Conservation (phyloP, 805 yeast genomes). For the Sugiyamaella qingdaonensis region DNA sequence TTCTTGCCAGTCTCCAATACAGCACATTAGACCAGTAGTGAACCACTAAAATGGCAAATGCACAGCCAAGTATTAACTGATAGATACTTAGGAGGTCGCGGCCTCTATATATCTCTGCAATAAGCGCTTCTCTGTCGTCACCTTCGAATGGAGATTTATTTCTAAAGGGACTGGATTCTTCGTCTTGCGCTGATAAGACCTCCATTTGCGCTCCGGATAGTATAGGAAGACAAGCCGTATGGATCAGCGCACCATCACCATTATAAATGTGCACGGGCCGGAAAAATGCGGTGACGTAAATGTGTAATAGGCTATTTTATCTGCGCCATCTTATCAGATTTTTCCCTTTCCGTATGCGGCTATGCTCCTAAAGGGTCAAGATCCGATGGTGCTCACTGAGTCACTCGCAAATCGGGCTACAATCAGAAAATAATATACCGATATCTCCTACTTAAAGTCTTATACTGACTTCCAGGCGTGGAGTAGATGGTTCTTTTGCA, state of each 20-base stretch:
- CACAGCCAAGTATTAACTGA: conserved; percentile 3
- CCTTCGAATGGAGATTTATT: conserved; percentile 8
- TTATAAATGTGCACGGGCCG: no score
- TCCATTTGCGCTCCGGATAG: no score
- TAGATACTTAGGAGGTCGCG: conserved; percentile 5
- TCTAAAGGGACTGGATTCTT: conserved; percentile 3
- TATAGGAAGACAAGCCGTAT: no score
- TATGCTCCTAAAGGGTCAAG: no score
- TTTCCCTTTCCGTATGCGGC: neutral
- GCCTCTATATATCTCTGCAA: conserved; percentile 9
- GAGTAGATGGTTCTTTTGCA: no score
- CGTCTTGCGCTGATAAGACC: neutral
- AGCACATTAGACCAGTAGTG: conserved; percentile 2
- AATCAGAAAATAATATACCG: no score
- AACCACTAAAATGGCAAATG: neutral
- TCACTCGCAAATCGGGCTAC: no score
- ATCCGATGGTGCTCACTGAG: no score
- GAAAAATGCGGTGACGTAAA: no score
- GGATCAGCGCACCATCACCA: no score
- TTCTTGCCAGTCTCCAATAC: neutral
- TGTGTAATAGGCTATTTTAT: neutral
- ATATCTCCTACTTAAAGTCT: no score
- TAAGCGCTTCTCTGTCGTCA: conserved; percentile 1
- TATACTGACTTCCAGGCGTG: no score
- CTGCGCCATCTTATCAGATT: conserved; percentile 3